Conservation (phyloP, 768 basidiomycete species). For the Collybia sordida region DNA sequence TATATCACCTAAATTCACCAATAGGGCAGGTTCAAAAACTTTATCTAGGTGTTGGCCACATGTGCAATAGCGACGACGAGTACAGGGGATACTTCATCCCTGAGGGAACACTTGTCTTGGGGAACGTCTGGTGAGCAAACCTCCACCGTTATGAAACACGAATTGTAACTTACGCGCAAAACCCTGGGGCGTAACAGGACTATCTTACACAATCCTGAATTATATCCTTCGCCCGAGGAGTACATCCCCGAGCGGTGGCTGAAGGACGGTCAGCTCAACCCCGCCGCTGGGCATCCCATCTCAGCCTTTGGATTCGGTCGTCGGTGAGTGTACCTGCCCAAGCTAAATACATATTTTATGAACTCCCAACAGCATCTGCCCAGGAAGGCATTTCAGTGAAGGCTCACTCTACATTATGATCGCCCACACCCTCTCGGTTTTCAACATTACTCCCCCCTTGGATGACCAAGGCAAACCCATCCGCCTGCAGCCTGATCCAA, state of each 20-base stretch:
- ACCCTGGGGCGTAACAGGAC: constrained; percentile 11
- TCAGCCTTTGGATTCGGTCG: constrained; percentile 13
- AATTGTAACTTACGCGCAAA: neutral
- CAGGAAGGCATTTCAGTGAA: no score
- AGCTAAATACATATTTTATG: no score
- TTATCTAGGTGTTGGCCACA: constrained; percentile 7
- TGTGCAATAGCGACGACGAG: constrained; percentile 7
- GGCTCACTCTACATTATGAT: no score
- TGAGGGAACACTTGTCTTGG: constrained; percentile 10
- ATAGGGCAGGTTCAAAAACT: neutral
- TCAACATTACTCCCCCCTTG: no score
- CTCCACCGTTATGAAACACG: no score
- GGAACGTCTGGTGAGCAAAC: constrained; percentile 10
- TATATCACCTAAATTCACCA: no score
- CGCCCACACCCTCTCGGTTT: no score
- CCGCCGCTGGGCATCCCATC: constrained; percentile 1
- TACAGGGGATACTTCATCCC: constrained; percentile 12
- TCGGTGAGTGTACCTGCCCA: neutral
- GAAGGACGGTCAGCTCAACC: constrained; percentile 1
- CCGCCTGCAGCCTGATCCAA: no score
- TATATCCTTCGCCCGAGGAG: constrained; percentile 10
- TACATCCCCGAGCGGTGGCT: constrained; percentile 10
- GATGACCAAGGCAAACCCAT: no score
- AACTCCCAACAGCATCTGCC: no score
- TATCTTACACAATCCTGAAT: constrained; percentile 1